Conservation (phyloP, 805 yeast species). For the Lachancea cidri region DNA sequence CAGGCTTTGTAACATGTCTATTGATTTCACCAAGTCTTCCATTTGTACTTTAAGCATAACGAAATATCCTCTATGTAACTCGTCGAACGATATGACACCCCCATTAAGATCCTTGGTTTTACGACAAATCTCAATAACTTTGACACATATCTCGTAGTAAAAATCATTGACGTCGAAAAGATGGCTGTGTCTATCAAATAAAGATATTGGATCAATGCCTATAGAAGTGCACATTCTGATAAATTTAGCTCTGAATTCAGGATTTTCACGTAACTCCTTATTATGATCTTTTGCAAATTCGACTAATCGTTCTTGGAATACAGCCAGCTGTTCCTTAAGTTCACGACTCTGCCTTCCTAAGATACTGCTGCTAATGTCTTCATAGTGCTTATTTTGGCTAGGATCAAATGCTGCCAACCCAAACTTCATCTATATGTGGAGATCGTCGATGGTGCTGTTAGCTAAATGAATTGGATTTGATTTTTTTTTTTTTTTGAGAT, state of each 20-base stretch:
- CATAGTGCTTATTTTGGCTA: conserved; percentile 11
- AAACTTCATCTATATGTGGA: conserved; percentile 22
- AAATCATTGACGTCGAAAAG: conserved; percentile 42
- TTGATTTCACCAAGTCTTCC: conserved; percentile 52
- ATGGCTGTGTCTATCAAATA: conserved; percentile 33
- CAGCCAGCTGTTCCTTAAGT: conserved; percentile 63
- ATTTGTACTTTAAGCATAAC: conserved; percentile 33
- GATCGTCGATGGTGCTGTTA: not conserved
- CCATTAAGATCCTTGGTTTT: conserved; percentile 71
- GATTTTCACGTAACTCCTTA: conserved; percentile 56
- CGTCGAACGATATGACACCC: conserved; percentile 65
- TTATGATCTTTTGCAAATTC: conserved; percentile 71
- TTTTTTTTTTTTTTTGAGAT: not conserved
- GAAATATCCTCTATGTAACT: conserved; percentile 35
- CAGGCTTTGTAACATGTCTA: conserved; percentile 47
- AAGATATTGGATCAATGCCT: conserved; percentile 73
- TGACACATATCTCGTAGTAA: conserved; percentile 62
- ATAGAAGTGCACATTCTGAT: conserved; percentile 70
- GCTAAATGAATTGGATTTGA: not conserved
- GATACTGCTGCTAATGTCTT: conserved; percentile 16
- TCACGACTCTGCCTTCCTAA: conserved; percentile 52
- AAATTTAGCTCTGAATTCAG: conserved; percentile 64
- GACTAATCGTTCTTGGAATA: conserved; percentile 72
- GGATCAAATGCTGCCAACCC: conserved; percentile 45
- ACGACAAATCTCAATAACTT: conserved; percentile 71